Evolutionary conservation across 441 rosid genomes (phyloP).

Genomic region (Erysimum cheiri): DNA sequence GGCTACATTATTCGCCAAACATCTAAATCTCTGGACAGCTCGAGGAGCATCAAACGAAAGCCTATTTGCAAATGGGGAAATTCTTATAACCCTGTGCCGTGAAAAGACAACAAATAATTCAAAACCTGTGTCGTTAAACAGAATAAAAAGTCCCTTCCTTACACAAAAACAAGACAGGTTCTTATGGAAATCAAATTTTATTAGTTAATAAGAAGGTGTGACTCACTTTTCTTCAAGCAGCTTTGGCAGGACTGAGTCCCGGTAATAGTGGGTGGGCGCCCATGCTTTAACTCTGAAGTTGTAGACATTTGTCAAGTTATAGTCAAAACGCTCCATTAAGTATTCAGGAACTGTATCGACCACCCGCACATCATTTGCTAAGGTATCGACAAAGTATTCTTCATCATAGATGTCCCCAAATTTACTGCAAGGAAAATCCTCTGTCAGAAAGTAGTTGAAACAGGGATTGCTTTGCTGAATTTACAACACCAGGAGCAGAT

Average conservation of each 20-base stretch:
- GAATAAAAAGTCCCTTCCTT: no score
- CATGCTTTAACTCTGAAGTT: constrained; percentile 98
- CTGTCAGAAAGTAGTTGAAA: constrained; percentile 25
- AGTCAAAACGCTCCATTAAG: constrained; percentile 96
- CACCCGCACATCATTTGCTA: constrained; percentile 83
- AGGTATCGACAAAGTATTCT: constrained; percentile 71
- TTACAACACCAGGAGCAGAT: constrained; percentile 21
- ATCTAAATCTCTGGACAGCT: constrained; percentile 88
- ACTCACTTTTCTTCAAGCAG: constrained; percentile 97
- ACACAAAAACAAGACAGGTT: background rate
- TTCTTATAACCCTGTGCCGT: constrained; percentile 84
- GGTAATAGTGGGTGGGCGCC: constrained; percentile 87
- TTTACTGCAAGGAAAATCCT: constrained; percentile 59
- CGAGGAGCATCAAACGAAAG: constrained; percentile 97
- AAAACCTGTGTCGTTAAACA: background rate
- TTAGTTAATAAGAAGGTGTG: constrained; percentile 11
- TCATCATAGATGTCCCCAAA: constrained; percentile 91
- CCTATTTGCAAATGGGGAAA: constrained; percentile 99
- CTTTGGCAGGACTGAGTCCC: constrained; percentile 86
- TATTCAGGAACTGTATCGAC: constrained; percentile 85
- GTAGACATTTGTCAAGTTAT: constrained; percentile 88
- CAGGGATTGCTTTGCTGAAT: background rate
- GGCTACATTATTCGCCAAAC: constrained; percentile 95
- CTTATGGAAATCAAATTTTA: background rate
- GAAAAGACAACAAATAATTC: constrained; percentile 20